Percentiles rank a stretch among this genome's conserved stretches.
Evolutionary conservation across 202 grass and related monocot species (phyloP).

Genomic region (Panicum hallii): DNA sequence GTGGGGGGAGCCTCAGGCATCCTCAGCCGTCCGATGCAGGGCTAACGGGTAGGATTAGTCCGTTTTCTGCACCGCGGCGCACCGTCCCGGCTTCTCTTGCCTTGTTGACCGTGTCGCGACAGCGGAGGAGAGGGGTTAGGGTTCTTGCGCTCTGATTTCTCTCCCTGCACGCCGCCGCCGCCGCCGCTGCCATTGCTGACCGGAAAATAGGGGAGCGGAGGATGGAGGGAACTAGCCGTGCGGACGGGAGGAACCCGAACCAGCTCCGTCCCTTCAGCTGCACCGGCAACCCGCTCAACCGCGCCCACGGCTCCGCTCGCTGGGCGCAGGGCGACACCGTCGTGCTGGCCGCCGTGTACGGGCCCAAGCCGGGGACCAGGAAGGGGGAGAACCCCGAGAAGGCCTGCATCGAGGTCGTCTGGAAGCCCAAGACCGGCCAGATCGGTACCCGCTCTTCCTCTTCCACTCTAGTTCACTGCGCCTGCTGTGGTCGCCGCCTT

Average conservation of each 20-base stretch:
- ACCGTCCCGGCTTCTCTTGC: too few relatives aligned
- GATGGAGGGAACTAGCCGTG: constrained; percentile 47
- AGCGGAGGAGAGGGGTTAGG: constrained; percentile 38
- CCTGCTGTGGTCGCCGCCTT: background rate
- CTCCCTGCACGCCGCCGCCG: background rate
- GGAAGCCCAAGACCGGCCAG: constrained; percentile 92
- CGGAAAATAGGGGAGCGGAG: background rate
- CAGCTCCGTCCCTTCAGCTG: constrained; percentile 72
- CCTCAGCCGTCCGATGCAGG: background rate
- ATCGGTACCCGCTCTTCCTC: constrained; percentile 52
- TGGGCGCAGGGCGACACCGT: constrained; percentile 92
- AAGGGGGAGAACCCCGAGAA: constrained; percentile 95
- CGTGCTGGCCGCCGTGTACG: constrained; percentile 84
- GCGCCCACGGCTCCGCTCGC: constrained; percentile 85
- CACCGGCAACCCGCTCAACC: constrained; percentile 75
- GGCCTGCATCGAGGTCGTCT: constrained; percentile 87
- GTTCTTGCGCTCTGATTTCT: constrained; percentile 16
- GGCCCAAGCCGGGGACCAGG: constrained; percentile 82
- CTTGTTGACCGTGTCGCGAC: background rate
- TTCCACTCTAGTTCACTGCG: background rate
- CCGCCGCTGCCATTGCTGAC: background rate
- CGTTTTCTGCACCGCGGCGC: too few relatives aligned
- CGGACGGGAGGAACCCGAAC: constrained; percentile 68
- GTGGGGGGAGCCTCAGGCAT: background rate
- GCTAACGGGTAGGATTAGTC: background rate